Evolutionary conservation across 192 early-diverging fungal genomes (phyloP), one percentile per base, ranked within the genome.

Genomic region (Coemansia sp.): DNA sequence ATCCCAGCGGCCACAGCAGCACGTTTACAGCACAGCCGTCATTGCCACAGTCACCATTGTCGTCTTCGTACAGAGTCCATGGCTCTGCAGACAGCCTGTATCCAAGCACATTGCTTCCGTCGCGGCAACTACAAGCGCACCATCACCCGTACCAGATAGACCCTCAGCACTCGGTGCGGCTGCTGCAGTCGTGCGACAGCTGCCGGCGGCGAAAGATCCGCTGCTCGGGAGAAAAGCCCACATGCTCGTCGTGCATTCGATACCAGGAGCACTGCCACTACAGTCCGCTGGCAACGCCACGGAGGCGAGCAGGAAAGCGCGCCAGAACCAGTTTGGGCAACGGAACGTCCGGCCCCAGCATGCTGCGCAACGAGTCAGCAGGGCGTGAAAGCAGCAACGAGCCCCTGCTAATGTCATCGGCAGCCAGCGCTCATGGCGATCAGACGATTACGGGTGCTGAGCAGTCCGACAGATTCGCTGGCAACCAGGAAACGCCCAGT

Each of bases 181-280:
- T 83, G 25, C 54, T 83, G 48, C 76, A 75, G 32, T 79, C 82
- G 21, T 83, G 82, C 61, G 82, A 83, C 29, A 74, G 69, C 66
- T 83, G 82, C 62, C 63, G 82, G 14, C 32, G 71, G 27, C 73
- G 77, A 54, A 83, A 83, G 23, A 79, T 79, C 52, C 64, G 72
- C 39, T 83, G 82, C 60, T 79, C 72, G 0, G 82, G 82, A 11
- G 76, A 76, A 32, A 76, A 76, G 54, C 82, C 82, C 10, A 64
- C 53, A n/a, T 83, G 82, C 67, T 72, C 77, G 51, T 67, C 76
- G 25, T 83, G 82, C 27, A 58, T 72, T 7, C 39, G 78, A 43
- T 73, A 74, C 60, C 73, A 79, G 63, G 76, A 76, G 60, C 23
- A 51, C 6, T 83, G 82, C 73, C 76, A 79, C 47, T 83, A 83